Base-by-base conservation (phyloP, 495 filamentous ascomycete species). In the Chaetomidium leptoderma region DNA sequence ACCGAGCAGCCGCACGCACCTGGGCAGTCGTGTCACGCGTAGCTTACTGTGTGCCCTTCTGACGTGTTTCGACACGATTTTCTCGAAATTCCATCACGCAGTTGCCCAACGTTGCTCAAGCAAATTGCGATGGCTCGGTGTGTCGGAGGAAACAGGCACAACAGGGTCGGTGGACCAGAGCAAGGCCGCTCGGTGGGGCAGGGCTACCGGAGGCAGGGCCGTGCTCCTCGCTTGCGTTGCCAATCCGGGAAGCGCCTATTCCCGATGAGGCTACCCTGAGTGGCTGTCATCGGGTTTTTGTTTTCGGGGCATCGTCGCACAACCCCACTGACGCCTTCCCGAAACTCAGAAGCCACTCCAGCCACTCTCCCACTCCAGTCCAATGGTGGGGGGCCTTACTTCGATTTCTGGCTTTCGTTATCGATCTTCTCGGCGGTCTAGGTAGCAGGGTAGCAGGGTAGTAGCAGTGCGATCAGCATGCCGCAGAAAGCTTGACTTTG, bases 21-120 rank as follows among this genome's bases (percentile, higher is more conserved):
- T n/a, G 26, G 3, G 52, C n/a, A 13, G 29, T 8, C 29, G 39
- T 45, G 39, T 16, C 3, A 35, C 52, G 27, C 13, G 52, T 21
- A 33, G 19, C 13, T 36, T 26, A n/a, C n/a, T 14, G 14, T 14
- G 9, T 1, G 42, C 21, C 6, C n/a, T 11, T 56, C 24, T 48
- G 54, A 48, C 44, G 54, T 48, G 54, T 49, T 49, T 39, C 54
- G 43, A 56, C 33, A 56, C 24, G 16, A 29, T 40, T 39, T 39
- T 56, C 53, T 27, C 16, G 23, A 49, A 48, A 29, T 52, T 11
- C 35, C 33, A 26, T 6, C n/a, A n/a, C n/a, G n/a, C n/a, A n/a
- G 3, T 6, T 6, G 21, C n/a, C n/a, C n/a, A n/a, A n/a, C 17
- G 49, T 52, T 52, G 49, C 13, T 23, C 49, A 37, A 35, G 17